Evolutionary conservation across 371 early-diverging fungal genomes (phyloP), one percentile per base, ranked within the genome.

Genomic region (Umbelopsis sp.): DNA sequence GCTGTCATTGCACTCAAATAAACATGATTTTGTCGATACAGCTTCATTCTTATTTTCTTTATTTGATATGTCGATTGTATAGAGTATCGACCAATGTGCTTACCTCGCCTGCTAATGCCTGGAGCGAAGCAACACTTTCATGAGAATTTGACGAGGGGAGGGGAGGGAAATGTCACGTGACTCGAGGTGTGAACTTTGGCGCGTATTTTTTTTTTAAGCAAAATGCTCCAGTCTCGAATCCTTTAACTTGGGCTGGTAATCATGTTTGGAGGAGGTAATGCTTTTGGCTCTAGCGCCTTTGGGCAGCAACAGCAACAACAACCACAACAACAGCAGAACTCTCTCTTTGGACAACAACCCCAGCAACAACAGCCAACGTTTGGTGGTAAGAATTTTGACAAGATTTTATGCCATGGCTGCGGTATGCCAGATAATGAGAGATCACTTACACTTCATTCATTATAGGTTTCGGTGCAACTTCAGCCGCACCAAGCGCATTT

Each of bases 281-380:
- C 76, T 18, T 83, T 83, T 76, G 79, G 79, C 52, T 79, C 75
- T 71, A 74, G 76, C 63, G 72, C 78, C 29, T 83, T 83, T 68
- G 89, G 89, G 29, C 88, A 86, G 48, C 91, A 84, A 65, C 86
- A 76, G 12, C 81, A 78, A 12, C 80, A 78, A 9, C 80, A 77
- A 63, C 69, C 69, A n/a, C 76, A 76, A 50, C 72, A 76, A 37
- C 82, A 84, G 72, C 71, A 82, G 64, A 74, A 76, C 67, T 81
- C 87, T 46, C 78, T 79, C 9, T 83, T 83, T 69, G 83, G 83
- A n/a, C 79, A 73, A 44, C 78, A 74, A 63, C 78, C 48, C 44
- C 79, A 73, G 72, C 74, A 75, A 64, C 79, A 83, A 45, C 69
- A 72, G 65, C 70, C 80, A 24, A 70, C 81, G 9, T 83, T 86